Evolutionary conservation across 2,329 filamentous ascomycete genomes (phyloP).

Genomic region (Teratosphaeriaceae sp.): DNA sequence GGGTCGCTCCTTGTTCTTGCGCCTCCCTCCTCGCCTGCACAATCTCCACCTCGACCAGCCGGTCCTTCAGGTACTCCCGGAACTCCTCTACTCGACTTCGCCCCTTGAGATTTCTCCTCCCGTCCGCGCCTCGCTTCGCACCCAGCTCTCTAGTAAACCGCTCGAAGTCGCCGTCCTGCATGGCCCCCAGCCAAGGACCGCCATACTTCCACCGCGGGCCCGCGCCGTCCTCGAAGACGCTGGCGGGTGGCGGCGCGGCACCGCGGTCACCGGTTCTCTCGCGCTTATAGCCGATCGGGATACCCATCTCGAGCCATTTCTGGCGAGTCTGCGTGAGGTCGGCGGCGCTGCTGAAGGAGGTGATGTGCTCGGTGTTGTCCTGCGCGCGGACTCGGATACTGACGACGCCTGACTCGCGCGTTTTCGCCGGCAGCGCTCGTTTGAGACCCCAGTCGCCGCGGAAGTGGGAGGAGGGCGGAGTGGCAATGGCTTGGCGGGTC

Average conservation of each 20-base stretch:
- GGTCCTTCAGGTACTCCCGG: conserved; percentile 21
- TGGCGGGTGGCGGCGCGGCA: conserved; percentile 10
- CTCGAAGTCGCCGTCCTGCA: conserved; percentile 50
- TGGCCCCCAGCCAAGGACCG: conserved; percentile 53
- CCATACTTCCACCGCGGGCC: conserved; percentile 49
- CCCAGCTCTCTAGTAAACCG: conserved; percentile 40
- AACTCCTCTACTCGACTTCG: conserved; percentile 22
- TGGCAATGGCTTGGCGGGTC: conserved; percentile 76
- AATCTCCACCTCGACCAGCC: conserved; percentile 14
- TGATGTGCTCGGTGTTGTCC: conserved; percentile 81
- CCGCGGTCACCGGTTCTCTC: conserved; percentile 8
- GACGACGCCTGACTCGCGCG: conserved; percentile 64
- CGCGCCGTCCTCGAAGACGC: conserved; percentile 34
- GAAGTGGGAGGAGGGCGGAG: conserved; percentile 62
- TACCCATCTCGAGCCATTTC: conserved; percentile 78
- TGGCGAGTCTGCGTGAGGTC: conserved; percentile 74
- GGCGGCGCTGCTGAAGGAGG: conserved; percentile 76
- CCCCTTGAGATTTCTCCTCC: conserved; percentile 30
- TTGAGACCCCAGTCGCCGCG: conserved; percentile 93
- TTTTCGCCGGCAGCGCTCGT: conserved; percentile 68
- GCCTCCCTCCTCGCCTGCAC: conserved; percentile 9
- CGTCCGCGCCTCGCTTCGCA: conserved; percentile 2
- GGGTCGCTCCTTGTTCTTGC: conserved; percentile 13
- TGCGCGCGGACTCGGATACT: conserved; percentile 69
- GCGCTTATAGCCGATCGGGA: conserved; percentile 56